A percentile compares a stretch with the other conserved stretches of the same genome.
Evolutionary conservation across 83 land plant species (phyloP).

Genomic region (Picea abies): DNA sequence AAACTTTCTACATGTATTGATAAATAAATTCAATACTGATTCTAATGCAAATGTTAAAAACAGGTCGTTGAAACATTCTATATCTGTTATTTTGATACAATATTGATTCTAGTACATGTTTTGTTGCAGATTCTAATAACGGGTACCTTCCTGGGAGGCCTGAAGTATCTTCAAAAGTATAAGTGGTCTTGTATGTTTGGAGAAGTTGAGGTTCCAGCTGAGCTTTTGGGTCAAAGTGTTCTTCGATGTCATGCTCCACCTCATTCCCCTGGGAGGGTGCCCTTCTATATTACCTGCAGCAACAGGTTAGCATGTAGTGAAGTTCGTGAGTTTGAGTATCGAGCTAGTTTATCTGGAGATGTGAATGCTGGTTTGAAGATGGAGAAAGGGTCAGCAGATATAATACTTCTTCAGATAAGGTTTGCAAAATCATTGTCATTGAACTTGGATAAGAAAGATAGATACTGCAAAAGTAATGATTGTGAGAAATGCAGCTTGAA

Average conservation of each 20-base stretch:
- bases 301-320: constrained; percentile 86
- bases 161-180: constrained; percentile 25
- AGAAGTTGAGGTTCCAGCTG: constrained; percentile 86
- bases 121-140: constrained; percentile 58
- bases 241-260: constrained; percentile 70
- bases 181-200: constrained; percentile 94
- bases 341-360: constrained; percentile 16
- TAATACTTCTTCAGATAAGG: constrained; percentile 44
- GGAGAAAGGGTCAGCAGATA: not conserved
- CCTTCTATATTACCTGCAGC: constrained; percentile 78
- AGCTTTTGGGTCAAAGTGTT: constrained; percentile 54
- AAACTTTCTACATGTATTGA: too few species aligned
- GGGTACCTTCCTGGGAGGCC: constrained; percentile 56
- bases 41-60: too few species aligned
- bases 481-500: constrained; percentile 26
- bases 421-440: constrained; percentile 52
- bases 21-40: too few species aligned
- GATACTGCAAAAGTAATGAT: not conserved
- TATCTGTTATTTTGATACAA: not conserved
- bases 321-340: constrained; percentile 79
- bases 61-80: too few species aligned
- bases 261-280: constrained; percentile 65
- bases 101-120: constrained; percentile 2
- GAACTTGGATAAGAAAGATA: constrained; percentile 7
- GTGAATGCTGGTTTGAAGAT: constrained; percentile 15